Evolutionary conservation across 306 rosid species (phyloP).

Genomic region (Ormosia emarginata): DNA sequence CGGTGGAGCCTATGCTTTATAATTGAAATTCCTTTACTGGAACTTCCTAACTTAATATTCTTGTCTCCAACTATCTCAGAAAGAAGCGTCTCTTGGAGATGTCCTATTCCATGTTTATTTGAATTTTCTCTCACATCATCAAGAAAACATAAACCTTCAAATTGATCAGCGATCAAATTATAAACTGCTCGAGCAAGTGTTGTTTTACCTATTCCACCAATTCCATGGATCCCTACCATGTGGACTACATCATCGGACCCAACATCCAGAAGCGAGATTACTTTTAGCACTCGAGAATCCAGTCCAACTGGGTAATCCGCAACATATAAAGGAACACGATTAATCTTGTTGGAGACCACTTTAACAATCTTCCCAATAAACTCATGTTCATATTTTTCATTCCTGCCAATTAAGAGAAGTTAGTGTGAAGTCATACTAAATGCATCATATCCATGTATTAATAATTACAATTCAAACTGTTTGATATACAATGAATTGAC

Average conservation of each 20-base stretch:
- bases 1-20: background rate
- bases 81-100: constrained; percentile 17
- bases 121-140: constrained; percentile 8
- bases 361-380: background rate
- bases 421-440: background rate
- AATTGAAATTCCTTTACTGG: background rate
- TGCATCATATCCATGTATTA: background rate
- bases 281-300: background rate
- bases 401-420: background rate
- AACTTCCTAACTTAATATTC: background rate
- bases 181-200: constrained; percentile 20
- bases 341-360: background rate
- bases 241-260: background rate
- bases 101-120: background rate
- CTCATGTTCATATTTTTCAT: background rate
- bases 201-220: constrained; percentile 22
- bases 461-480: background rate
- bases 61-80: background rate
- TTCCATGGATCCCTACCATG: constrained; percentile 23
- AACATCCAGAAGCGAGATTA: background rate
- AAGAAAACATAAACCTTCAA: constrained; percentile 25
- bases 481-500: background rate
- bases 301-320: constrained; percentile 25
- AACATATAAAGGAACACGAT: background rate
- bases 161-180: background rate